Evolutionary conservation across 2,329 filamentous ascomycete species (phyloP).

Genomic region (Stagonosporopsis cucurbitacearum): DNA sequence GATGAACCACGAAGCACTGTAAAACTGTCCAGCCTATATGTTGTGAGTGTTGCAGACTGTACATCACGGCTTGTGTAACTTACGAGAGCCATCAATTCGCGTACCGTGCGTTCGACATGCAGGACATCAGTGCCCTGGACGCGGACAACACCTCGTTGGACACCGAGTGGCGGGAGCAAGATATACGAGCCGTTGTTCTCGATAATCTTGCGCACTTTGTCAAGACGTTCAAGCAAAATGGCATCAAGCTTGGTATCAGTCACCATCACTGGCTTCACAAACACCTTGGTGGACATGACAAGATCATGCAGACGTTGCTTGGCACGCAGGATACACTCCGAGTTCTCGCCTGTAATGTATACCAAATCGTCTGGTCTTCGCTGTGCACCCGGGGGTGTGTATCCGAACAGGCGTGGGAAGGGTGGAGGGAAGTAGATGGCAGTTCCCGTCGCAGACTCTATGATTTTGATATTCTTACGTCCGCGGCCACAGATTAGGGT

Average conservation of each 20-base stretch:
- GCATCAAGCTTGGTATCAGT: conserved; percentile 93
- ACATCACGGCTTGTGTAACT: conserved; percentile 42
- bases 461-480: conserved; percentile 96
- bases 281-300: conserved; percentile 75
- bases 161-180: conserved; percentile 85
- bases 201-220: conserved; percentile 98
- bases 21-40: conserved; percentile 87
- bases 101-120: conserved; percentile 91
- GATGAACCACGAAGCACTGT: conserved; percentile 95
- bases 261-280: conserved; percentile 88
- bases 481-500: conserved; percentile 91
- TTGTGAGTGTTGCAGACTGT: conserved; percentile 27
- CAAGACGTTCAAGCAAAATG: conserved; percentile 85
- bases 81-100: conserved; percentile 94
- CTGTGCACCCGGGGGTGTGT: conserved; percentile 80
- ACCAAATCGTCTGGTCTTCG: conserved; percentile 87
- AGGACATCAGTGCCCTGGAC: conserved; percentile 93
- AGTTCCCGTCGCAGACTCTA: conserved; percentile 93
- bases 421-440: conserved; percentile 98
- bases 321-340: conserved; percentile 82
- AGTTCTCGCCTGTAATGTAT: conserved; percentile 90
- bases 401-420: conserved; percentile 90
- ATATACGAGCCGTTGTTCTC: conserved; percentile 96
- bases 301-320: conserved; percentile 92
- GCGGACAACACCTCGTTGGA: conserved; percentile 81